phyloP scores from a whole-genome alignment of 345 rosid species.

The Viola odorata region DNA sequence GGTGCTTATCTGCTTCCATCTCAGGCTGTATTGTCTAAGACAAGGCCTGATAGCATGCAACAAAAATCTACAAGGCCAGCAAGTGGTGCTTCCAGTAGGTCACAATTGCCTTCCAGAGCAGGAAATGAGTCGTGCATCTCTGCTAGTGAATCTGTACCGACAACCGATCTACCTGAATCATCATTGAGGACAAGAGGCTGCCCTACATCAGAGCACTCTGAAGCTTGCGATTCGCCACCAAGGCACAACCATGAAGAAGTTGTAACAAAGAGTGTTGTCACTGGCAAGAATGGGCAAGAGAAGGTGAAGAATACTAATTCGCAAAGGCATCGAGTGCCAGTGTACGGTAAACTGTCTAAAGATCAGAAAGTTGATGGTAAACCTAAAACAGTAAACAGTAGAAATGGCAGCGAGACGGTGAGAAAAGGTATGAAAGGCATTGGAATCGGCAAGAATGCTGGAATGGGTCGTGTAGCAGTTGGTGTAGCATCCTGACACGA shows the following conservation, averaged over 20 bases:
- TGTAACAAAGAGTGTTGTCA: constrained; percentile 11
- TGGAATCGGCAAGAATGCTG: constrained; percentile 26
- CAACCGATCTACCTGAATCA: constrained; percentile 8
- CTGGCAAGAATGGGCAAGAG: constrained; percentile 21
- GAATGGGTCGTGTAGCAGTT: constrained; percentile 31
- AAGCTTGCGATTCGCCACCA: constrained; percentile 16
- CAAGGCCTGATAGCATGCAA: constrained; percentile 18
- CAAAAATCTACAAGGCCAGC: constrained; percentile 24
- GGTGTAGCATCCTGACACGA: constrained; percentile 40
- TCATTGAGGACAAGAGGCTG: constrained; percentile 11
- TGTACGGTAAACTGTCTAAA: constrained; percentile 13
- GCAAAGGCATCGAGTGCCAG: constrained; percentile 18
- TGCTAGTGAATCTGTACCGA: constrained; percentile 7
- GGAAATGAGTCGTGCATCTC: constrained; percentile 16
- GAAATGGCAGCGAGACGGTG: constrained; percentile 27
- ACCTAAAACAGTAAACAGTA: constrained; percentile 23
- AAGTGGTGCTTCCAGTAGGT: constrained; percentile 15
- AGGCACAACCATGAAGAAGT: constrained; percentile 11
- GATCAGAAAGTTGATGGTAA: constrained; percentile 21
- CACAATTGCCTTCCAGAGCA: constrained; percentile 23
- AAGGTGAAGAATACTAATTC: constrained; percentile 21
- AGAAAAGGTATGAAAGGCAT: constrained; percentile 35
- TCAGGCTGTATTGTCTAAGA: constrained; percentile 27
- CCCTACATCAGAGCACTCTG: constrained; percentile 16
- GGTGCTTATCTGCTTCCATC: constrained; percentile 1